Percentiles rank a stretch among this genome's conserved stretches.
Evolutionary conservation across 2,329 filamentous ascomycete species (phyloP).

Genomic region (Colletotrichum eremochloae): DNA sequence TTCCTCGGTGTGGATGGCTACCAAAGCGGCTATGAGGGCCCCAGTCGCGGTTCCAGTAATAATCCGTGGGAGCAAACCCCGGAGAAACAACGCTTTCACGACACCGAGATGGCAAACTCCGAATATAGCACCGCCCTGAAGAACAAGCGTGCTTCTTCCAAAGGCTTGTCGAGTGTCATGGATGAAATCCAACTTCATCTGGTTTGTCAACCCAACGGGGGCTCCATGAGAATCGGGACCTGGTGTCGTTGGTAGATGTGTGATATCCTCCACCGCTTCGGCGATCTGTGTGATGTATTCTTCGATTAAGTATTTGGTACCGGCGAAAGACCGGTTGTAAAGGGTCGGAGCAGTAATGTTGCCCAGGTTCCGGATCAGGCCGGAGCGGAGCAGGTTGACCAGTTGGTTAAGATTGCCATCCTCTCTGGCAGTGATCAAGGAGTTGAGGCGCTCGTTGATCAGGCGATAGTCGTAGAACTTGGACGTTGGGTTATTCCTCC

Average conservation of each 20-base stretch:
- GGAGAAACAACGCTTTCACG: conserved; percentile 86
- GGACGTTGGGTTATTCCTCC: conserved; percentile 85
- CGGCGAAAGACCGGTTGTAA: conserved; percentile 87
- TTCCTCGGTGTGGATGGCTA: conserved; percentile 88
- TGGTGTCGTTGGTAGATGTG: conserved; percentile 71
- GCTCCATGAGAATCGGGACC: conserved; percentile 53
- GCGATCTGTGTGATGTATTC: conserved; percentile 90
- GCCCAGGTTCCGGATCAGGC: conserved; percentile 86
- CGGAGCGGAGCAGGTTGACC: conserved; percentile 84
- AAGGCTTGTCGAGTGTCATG: conserved; percentile 91
- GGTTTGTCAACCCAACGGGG: conserved; percentile 68
- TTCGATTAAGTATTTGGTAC: conserved; percentile 91
- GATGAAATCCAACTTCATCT: conserved; percentile 86
- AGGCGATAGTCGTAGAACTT: conserved; percentile 89
- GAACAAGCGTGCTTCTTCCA: conserved; percentile 84
- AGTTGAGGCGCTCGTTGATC: conserved; percentile 81
- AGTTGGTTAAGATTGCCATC: conserved; percentile 80
- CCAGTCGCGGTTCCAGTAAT: conserved; percentile 93
- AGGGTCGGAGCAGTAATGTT: conserved; percentile 87
- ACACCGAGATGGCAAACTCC: conserved; percentile 92
- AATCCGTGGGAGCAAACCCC: conserved; percentile 86
- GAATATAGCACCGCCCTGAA: conserved; percentile 93
- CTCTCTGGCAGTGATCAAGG: conserved; percentile 77
- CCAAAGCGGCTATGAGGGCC: conserved; percentile 88
- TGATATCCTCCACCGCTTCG: conserved; percentile 84